These are phyloP conservation scores for Oryza longistaminata DNA, from an alignment of 176 grass and related monocot species.

Conservation along the genomic window DNA sequence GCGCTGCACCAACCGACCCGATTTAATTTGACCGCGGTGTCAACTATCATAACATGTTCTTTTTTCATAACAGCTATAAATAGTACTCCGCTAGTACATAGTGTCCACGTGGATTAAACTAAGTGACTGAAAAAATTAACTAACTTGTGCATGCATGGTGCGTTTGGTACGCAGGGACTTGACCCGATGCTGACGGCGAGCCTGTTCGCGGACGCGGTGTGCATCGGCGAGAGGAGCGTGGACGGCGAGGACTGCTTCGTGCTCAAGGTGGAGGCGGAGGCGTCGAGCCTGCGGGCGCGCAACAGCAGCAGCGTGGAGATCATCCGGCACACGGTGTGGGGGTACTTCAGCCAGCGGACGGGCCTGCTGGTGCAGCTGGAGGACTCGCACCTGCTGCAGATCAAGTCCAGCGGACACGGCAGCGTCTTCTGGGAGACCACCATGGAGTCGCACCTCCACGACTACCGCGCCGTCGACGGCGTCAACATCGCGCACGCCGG, in stretches of 20 bases:
- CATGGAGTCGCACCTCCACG: constrained; percentile 79
- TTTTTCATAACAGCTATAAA: background rate
- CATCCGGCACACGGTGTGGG: constrained; percentile 92
- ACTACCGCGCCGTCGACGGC: constrained; percentile 88
- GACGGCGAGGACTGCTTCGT: constrained; percentile 90
- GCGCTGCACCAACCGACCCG: constrained; percentile 45
- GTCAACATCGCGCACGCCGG: constrained; percentile 92
- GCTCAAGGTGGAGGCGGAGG: constrained; percentile 86
- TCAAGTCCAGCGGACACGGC: constrained; percentile 50
- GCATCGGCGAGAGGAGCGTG: constrained; percentile 70
- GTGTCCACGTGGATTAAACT: background rate
- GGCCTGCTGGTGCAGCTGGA: constrained; percentile 91
- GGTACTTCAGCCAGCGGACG: constrained; percentile 95
- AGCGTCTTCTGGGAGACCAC: constrained; percentile 97
- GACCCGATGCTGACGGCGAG: constrained; percentile 88
- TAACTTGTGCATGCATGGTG: background rate
- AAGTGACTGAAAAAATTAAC: background rate
- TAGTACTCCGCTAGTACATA: background rate
- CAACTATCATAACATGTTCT: background rate
- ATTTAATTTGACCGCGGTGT: constrained; percentile 30
- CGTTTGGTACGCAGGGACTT: constrained; percentile 48
- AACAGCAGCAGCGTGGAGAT: constrained; percentile 92
- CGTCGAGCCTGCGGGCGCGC: constrained; percentile 71
- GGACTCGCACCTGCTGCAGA: constrained; percentile 94
- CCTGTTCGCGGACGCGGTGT: constrained; percentile 82